Conservation (phyloP, 768 basidiomycete species). For the Gautieria morchelliformis region DNA sequence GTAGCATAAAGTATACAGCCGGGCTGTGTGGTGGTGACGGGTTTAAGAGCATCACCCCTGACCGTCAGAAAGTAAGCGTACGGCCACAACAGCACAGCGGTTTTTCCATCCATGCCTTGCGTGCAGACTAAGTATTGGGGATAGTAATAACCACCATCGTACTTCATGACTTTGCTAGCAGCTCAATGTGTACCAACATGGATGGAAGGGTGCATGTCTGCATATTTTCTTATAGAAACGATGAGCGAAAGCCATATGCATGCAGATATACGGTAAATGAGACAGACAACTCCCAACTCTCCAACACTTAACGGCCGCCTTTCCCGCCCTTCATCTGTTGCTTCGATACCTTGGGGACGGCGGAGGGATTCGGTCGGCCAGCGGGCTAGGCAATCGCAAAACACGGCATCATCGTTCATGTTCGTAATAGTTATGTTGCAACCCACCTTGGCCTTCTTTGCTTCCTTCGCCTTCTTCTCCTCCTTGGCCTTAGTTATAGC, state of each 20-base stretch:
- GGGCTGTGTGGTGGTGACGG: no score
- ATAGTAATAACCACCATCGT: no score
- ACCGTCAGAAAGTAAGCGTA: no score
- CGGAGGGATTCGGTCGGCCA: slow-evolving; percentile 38
- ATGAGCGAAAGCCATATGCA: not conserved
- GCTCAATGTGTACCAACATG: no score
- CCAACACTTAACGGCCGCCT: slow-evolving; percentile 48
- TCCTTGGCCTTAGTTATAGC: slow-evolving; percentile 93
- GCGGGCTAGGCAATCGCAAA: slow-evolving; percentile 35
- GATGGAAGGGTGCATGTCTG: not conserved
- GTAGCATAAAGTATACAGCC: no score
- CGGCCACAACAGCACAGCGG: no score
- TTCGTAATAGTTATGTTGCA: no score
- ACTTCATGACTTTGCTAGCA: no score
- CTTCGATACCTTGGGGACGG: slow-evolving; percentile 83
- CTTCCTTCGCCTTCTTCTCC: slow-evolving; percentile 95
- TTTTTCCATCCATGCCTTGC: no score
- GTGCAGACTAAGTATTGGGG: no score
- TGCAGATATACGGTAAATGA: not conserved
- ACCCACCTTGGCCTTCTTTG: slow-evolving; percentile 76
- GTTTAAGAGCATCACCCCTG: no score
- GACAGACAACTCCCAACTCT: not conserved
- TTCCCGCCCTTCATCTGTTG: slow-evolving; percentile 94
- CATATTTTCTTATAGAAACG: not conserved
- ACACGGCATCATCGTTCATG: not conserved